Percentiles rank a stretch among this genome's conserved stretches.
Conservation (phyloP, 2,329 filamentous ascomycete genomes). For the Fusarium cicatricum region DNA sequence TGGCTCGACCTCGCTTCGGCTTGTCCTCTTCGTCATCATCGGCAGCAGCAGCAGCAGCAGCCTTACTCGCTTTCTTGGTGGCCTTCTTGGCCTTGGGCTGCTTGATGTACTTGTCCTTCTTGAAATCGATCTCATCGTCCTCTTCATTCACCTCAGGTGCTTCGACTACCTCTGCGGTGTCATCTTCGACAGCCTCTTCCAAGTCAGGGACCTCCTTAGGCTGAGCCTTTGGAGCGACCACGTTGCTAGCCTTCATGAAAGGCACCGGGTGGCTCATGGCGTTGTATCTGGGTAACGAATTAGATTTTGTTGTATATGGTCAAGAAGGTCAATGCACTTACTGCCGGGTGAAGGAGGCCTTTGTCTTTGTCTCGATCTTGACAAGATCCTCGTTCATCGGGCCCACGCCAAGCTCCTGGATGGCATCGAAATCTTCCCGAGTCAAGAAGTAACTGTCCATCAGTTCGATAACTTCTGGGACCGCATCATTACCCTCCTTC, state of each 20-base stretch:
- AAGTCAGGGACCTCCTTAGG: conserved; percentile 86
- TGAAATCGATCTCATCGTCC: conserved; percentile 77
- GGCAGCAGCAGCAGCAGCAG: conserved; percentile 55
- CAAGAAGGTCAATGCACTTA: conserved; percentile 58
- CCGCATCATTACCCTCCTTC: conserved; percentile 80
- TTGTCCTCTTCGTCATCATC: conserved; percentile 55
- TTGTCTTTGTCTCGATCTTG: conserved; percentile 84
- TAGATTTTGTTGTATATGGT: neutral
- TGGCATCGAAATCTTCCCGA: conserved; percentile 91
- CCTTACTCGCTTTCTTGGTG: conserved; percentile 55
- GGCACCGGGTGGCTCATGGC: conserved; percentile 85
- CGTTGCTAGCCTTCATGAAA: conserved; percentile 91
- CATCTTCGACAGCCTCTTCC: conserved; percentile 95
- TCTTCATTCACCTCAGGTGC: conserved; percentile 71
- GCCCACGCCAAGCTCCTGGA: conserved; percentile 90
- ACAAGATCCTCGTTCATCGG: conserved; percentile 78
- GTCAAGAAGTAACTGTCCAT: conserved; percentile 99
- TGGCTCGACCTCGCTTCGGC: conserved; percentile 59
- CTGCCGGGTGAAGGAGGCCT: conserved; percentile 87
- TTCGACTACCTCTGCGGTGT: conserved; percentile 71
- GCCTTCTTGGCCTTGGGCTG: conserved; percentile 76
- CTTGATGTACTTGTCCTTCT: conserved; percentile 97
- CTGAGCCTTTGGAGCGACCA: conserved; percentile 75
- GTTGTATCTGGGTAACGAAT: conserved; percentile 73
- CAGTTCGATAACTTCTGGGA: conserved; percentile 85